A percentile compares a stretch with the other conserved stretches of the same genome.
These are phyloP conservation scores for Rhizopus delemar DNA, from an alignment of 371 early-diverging fungal species.

Conservation along the genomic window DNA sequence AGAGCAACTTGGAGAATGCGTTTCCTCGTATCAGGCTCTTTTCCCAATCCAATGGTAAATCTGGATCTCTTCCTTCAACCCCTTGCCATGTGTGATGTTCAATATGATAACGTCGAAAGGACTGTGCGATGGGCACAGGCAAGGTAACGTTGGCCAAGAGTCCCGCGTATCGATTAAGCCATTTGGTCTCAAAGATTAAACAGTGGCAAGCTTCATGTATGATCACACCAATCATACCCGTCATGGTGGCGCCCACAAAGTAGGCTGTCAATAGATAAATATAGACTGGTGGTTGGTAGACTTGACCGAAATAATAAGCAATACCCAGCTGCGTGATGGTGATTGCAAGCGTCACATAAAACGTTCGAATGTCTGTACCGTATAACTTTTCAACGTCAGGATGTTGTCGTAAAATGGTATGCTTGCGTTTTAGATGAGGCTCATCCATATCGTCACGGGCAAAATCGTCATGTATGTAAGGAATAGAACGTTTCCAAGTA, in stretches of 20 bases:
- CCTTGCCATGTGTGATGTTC: slow-evolving; percentile 97
- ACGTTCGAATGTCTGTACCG: slow-evolving; percentile 81
- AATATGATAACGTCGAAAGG: slow-evolving; percentile 92
- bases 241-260: slow-evolving; percentile 81
- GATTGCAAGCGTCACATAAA: slow-evolving; percentile 66
- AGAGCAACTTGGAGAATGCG: slow-evolving; percentile 72
- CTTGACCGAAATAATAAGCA: slow-evolving; percentile 78
- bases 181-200: slow-evolving; percentile 67
- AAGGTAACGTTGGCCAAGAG: slow-evolving; percentile 85
- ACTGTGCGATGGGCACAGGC: slow-evolving; percentile 78
- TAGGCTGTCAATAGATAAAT: slow-evolving; percentile 68
- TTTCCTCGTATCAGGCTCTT: slow-evolving; percentile 77
- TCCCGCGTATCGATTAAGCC: slow-evolving; percentile 81
- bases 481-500: slow-evolving; percentile 82
- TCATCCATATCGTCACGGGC: slow-evolving; percentile 90
- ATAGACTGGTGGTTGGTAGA: slow-evolving; percentile 61
- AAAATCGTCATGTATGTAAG: slow-evolving; percentile 71
- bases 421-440: slow-evolving; percentile 91
- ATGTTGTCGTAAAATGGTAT: slow-evolving; percentile 81
- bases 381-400: slow-evolving; percentile 89
- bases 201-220: slow-evolving; percentile 95
- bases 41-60: slow-evolving; percentile 91
- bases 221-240: slow-evolving; percentile 74
- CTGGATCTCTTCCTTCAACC: slow-evolving; percentile 93
- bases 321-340: slow-evolving; percentile 74